Conservation (phyloP, 2,329 filamentous ascomycete genomes). For the Colletotrichum sp. region DNA sequence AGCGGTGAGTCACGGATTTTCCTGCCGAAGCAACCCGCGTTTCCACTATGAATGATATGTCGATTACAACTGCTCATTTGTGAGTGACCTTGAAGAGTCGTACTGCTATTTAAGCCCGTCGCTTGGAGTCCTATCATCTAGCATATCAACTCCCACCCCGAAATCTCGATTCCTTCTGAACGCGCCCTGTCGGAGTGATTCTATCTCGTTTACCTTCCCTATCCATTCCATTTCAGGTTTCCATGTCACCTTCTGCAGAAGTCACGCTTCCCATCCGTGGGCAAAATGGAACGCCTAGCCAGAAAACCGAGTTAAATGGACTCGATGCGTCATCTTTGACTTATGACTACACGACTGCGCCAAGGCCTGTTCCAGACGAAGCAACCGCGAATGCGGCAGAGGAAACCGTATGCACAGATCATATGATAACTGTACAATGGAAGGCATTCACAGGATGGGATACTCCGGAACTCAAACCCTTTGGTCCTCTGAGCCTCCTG, state of each 20-base stretch:
- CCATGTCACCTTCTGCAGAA: neutral
- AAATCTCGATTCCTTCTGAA: neutral
- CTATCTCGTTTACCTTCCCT: neutral
- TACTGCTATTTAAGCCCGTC: neutral
- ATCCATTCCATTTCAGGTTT: neutral
- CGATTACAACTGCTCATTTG: neutral
- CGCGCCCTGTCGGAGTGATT: neutral
- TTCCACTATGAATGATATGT: neutral
- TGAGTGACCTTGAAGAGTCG: neutral
- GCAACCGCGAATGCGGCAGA: neutral
- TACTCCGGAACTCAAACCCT: neutral
- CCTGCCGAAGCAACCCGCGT: neutral
- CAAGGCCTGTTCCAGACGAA: neutral
- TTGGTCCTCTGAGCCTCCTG: neutral
- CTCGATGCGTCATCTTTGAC: neutral
- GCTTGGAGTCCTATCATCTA: neutral
- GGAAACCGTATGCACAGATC: neutral
- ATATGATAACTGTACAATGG: neutral
- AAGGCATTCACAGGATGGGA: neutral
- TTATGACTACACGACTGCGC: neutral
- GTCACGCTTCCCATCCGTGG: neutral
- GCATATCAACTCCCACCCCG: neutral
- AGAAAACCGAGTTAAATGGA: neutral
- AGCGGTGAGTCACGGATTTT: neutral
- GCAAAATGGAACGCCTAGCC: neutral